Conservation (phyloP, 768 basidiomycete species). For the Astraeus odoratus region DNA sequence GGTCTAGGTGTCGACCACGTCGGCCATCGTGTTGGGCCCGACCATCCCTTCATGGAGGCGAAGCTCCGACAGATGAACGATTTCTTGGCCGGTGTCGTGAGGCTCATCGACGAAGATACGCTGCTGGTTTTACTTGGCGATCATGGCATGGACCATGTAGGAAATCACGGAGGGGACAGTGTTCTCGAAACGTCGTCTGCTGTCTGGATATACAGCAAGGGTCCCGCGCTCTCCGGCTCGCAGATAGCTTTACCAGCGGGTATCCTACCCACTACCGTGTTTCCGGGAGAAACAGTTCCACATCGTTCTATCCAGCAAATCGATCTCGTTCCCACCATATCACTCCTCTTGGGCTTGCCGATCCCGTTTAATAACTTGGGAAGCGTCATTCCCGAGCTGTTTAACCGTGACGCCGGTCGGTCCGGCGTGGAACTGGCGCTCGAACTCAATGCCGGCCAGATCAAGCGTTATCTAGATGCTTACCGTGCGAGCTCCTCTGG, state of each 20-base stretch:
- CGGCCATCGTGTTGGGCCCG: conserved; percentile 90
- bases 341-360: conserved; percentile 85
- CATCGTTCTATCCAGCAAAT: conserved; percentile 84
- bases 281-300: conserved; percentile 48
- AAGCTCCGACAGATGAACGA: conserved; percentile 88
- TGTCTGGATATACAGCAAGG: conserved; percentile 91
- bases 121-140: conserved; percentile 89
- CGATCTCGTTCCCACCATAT: conserved; percentile 83
- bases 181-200: conserved; percentile 77
- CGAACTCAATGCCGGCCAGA: conserved; percentile 64
- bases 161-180: conserved; percentile 94
- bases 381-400: conserved; percentile 84
- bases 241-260: conserved; percentile 35
- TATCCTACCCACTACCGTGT: conserved; percentile 48
- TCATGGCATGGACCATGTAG: conserved; percentile 93
- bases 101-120: conserved; percentile 75
- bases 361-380: conserved; percentile 97
- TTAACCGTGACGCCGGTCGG: conserved; percentile 46
- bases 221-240: conserved; percentile 37
- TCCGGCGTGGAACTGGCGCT: conserved; percentile 51
- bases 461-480: conserved; percentile 65
- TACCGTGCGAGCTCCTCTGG: conserved; percentile 71
- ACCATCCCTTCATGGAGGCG: conserved; percentile 74
- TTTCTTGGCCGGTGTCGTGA: conserved; percentile 68
- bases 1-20: conserved; percentile 96